A percentile compares a stretch with the other conserved stretches of the same genome.
These are phyloP conservation scores for Leccinum uliginosum DNA, from an alignment of 768 basidiomycete genomes.

Conservation along the genomic window DNA sequence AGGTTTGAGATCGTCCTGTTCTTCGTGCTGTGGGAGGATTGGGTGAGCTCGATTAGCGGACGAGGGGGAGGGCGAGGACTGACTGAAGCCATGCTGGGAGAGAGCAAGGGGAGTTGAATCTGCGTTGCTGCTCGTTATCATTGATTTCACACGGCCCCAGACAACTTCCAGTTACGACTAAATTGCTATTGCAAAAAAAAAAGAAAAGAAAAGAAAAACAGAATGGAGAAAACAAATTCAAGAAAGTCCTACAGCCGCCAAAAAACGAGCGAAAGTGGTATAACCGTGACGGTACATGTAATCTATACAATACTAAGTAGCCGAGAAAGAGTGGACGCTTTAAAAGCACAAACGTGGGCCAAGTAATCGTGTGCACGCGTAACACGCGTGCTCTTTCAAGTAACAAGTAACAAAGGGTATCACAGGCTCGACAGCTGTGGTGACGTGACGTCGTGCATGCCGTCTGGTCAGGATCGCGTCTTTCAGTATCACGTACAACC, in stretches of 20 bases:
- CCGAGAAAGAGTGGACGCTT: constrained; percentile 22
- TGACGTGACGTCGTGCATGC: constrained; percentile 35
- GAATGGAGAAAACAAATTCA: constrained; percentile 7
- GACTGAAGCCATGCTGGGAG: constrained; percentile 50
- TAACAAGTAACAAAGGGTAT: constrained; percentile 14
- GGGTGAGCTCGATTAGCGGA: background rate
- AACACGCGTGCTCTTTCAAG: background rate
- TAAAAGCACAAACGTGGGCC: constrained; percentile 19
- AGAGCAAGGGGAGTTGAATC: constrained; percentile 15
- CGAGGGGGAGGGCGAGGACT: constrained; percentile 21
- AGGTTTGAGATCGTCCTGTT: constrained; percentile 68
- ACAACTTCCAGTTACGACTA: constrained; percentile 5
- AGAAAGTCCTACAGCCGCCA: constrained; percentile 25
- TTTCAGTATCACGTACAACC: constrained; percentile 3
- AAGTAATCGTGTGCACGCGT: constrained; percentile 7
- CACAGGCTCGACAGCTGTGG: constrained; percentile 17
- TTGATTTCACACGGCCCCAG: constrained; percentile 62
- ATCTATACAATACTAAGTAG: constrained; percentile 11
- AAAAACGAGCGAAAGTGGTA: constrained; percentile 29
- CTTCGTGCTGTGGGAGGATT: constrained; percentile 41
- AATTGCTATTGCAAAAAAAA: constrained; percentile 24
- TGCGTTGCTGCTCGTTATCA: constrained; percentile 24
- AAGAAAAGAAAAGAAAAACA: background rate
- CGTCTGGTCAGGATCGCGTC: constrained; percentile 25
- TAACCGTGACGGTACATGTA: constrained; percentile 20